Conservation (phyloP, 257 asterid species). For the Schizonepeta tenuifolia region DNA sequence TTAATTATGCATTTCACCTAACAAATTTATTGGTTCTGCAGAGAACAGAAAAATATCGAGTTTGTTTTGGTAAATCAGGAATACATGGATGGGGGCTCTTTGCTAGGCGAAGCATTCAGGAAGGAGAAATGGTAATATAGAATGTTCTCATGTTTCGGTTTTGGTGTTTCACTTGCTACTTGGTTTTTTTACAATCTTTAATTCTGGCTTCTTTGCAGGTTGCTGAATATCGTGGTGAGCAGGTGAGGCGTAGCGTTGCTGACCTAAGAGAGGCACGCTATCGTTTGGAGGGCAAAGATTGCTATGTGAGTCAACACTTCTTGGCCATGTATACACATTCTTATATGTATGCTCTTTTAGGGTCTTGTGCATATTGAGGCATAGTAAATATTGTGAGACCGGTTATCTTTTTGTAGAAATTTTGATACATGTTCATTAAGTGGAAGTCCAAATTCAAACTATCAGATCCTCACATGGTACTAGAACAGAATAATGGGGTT, state of each 20-base stretch:
- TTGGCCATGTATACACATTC: conserved; percentile 8
- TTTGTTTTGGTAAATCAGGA: conserved; percentile 97
- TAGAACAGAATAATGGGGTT: background rate
- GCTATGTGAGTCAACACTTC: conserved; percentile 77
- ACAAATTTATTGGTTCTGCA: conserved; percentile 45
- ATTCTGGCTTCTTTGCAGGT: conserved; percentile 53
- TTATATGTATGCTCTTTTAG: background rate
- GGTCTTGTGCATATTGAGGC: background rate
- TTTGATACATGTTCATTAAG: conserved; percentile 1
- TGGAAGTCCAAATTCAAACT: conserved; percentile 11
- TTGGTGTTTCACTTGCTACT: conserved; percentile 15
- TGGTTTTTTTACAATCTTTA: conserved; percentile 19
- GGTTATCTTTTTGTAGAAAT: background rate
- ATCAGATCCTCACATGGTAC: background rate
- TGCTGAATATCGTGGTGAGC: conserved; percentile 91
- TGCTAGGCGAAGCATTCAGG: conserved; percentile 82
- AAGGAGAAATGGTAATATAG: conserved; percentile 85
- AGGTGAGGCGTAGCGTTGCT: conserved; percentile 83
- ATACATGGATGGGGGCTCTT: conserved; percentile 99
- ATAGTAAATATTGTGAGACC: background rate
- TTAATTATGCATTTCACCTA: conserved; percentile 4
- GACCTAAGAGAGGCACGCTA: conserved; percentile 89
- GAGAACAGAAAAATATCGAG: conserved; percentile 71
- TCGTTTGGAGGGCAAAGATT: conserved; percentile 81
- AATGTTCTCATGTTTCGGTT: conserved; percentile 14